A percentile compares a stretch with the other conserved stretches of the same genome.
phyloP scores from a whole-genome alignment of 2,329 filamentous ascomycete species.

The Penicillium psychrosexuale region DNA sequence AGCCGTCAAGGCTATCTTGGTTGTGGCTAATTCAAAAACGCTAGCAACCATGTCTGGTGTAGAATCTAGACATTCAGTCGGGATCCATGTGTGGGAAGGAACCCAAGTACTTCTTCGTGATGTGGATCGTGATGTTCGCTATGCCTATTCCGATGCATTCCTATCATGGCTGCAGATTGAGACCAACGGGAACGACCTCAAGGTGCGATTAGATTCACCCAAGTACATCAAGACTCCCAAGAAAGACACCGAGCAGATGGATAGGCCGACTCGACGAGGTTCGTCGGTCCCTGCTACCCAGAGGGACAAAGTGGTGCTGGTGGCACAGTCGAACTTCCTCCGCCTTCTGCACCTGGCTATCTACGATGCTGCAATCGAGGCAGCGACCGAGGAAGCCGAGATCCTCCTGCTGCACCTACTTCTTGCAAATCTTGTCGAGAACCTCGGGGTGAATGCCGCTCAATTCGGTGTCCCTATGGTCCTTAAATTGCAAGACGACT shows the following conservation, averaged over 20 bases:
- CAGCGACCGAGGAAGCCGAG: constrained; percentile 68
- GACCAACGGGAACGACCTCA: constrained; percentile 64
- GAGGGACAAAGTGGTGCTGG: constrained; percentile 56
- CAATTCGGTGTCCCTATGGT: constrained; percentile 83
- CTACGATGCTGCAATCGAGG: constrained; percentile 83
- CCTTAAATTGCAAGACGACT: constrained; percentile 80
- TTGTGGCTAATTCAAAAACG: constrained; percentile 70
- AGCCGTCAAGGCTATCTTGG: constrained; percentile 76
- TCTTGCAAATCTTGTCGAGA: constrained; percentile 68
- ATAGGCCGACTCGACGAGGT: constrained; percentile 56
- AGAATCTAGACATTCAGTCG: constrained; percentile 70
- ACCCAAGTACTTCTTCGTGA: constrained; percentile 90
- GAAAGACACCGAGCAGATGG: constrained; percentile 40
- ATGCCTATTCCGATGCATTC: constrained; percentile 80
- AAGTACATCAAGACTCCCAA: constrained; percentile 46
- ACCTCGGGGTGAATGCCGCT: constrained; percentile 77
- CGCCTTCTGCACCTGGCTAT: constrained; percentile 78
- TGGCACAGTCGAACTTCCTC: constrained; percentile 66
- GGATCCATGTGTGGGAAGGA: constrained; percentile 88
- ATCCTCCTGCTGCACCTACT: constrained; percentile 74
- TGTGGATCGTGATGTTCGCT: constrained; percentile 70
- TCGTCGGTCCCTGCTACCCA: constrained; percentile 63
- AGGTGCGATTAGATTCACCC: constrained; percentile 57
- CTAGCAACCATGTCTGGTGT: constrained; percentile 58
- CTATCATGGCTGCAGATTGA: constrained; percentile 82